Evolutionary conservation across 805 yeast genomes (phyloP), one percentile per base, ranked within the genome.

Genomic region (Pichia sporocuriosa): DNA sequence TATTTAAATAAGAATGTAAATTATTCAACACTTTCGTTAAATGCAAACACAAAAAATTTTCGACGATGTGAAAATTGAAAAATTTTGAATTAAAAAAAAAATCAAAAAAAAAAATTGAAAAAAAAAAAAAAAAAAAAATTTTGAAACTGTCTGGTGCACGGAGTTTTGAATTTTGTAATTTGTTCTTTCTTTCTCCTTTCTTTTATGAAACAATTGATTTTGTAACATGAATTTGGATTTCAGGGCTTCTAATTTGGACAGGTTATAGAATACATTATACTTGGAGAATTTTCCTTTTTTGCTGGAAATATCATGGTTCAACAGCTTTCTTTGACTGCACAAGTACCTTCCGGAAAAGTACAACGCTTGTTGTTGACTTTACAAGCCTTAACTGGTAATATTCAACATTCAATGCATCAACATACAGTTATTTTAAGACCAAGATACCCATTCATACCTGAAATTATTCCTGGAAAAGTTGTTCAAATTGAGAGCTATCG

Each of bases 401-500:
- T 55, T 2, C 76, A 78, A 1, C 71, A 66, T 47, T 57, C 57
- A 4, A 61, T 73, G 19, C 55, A 73, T 17, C 68, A 72, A 4
- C 77, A 76, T 51, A 67, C 77, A 5, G 62, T 74, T 16, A 57
- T 72, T 10, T 58, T 77, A 32, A 70, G 65, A 48, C 81, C 81
- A 2, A 66, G 66, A 53, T 66, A 67, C 46, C 69, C 70, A 20
- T 76, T 71, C 62, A 66, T 63, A 37, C 81, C 81, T 16, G 75
- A 74, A 48, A 64, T 67, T 38, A 71, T 67, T 48, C 73, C 78
- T 0, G 79, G 80, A 2, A 75, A 75, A 53, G 68, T 73, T 43
- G 72, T 70, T 49, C 81, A 76, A 52, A 72, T 72, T 15, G 81
- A 76, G 52, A 77, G 74, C 45, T 72, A 73, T 53, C 64, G 63